Conservation (phyloP, 257 asterid species). For the Plantago major region DNA sequence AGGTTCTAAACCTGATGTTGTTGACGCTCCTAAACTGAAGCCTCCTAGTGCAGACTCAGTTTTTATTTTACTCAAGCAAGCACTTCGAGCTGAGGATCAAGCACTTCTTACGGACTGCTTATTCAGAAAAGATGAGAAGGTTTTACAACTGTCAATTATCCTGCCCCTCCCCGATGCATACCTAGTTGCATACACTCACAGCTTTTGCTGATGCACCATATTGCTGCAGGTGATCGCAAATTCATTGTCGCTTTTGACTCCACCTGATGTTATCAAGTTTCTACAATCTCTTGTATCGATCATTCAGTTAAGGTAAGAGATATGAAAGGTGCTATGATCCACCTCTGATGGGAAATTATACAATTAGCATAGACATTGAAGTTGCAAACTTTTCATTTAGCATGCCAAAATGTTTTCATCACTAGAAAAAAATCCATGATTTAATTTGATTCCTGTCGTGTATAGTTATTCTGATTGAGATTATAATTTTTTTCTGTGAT, state of each 20-base stretch:
- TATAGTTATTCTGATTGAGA: not conserved
- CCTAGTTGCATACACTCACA: not conserved
- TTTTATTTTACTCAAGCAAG: conserved; percentile 80
- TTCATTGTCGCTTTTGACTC: conserved; percentile 63
- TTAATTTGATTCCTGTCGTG: not conserved
- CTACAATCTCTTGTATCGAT: conserved; percentile 67
- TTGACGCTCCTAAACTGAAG: conserved; percentile 33
- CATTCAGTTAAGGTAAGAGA: conserved; percentile 58
- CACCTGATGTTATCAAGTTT: conserved; percentile 81
- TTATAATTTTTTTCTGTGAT: conserved; percentile 2
- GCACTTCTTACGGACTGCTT: conserved; percentile 80
- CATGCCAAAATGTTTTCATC: not conserved
- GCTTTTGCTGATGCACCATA: conserved; percentile 9
- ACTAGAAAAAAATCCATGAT: not conserved
- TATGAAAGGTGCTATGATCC: not conserved
- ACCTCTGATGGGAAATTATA: not conserved
- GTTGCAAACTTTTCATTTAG: not conserved
- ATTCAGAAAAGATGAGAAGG: conserved; percentile 88
- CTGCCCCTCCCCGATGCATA: conserved; percentile 1
- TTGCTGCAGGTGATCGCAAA: conserved; percentile 67
- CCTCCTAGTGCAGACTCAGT: conserved; percentile 95
- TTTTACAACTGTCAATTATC: conserved; percentile 18
- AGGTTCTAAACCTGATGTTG: conserved; percentile 27
- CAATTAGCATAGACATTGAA: conserved; percentile 1
- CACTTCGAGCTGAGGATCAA: conserved; percentile 80